Conservation (phyloP, 2,329 filamentous ascomycete species). For the Ophiostoma himal-ulmi region DNA sequence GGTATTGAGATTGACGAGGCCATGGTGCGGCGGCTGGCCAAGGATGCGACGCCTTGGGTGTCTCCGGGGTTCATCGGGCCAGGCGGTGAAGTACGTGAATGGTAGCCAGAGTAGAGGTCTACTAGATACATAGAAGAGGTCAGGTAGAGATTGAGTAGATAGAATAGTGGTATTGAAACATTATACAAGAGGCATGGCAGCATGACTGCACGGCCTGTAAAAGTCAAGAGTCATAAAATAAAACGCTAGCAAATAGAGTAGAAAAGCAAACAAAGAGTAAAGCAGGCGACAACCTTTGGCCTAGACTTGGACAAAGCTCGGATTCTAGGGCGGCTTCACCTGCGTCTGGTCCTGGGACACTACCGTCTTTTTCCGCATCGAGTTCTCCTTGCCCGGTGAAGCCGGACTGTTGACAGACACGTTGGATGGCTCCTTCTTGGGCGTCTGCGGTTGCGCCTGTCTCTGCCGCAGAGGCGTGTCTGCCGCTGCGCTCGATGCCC, state of each 20-base stretch:
- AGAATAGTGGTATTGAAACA: no score
- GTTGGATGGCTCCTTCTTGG: constrained; percentile 12
- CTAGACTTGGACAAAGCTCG: not conserved
- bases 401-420: not conserved
- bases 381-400: not conserved
- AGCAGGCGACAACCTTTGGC: not conserved
- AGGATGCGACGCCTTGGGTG: constrained; percentile 48
- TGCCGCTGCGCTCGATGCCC: not conserved
- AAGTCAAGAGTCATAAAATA: not conserved
- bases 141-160: not conserved
- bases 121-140: not conserved
- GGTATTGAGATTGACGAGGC: constrained; percentile 62
- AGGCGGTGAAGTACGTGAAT: constrained; percentile 54
- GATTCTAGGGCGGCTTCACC: constrained; percentile 3
- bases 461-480: constrained; percentile 15
- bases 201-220: not conserved
- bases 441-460: not conserved
- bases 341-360: not conserved
- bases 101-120: constrained; percentile 37
- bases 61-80: constrained; percentile 53
- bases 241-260: not conserved
- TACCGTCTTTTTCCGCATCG: not conserved
- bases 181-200: not conserved
- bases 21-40: constrained; percentile 48
- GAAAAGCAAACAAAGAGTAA: not conserved